Evolutionary conservation across 192 early-diverging fungal genomes (phyloP), one percentile per base, ranked within the genome.

Genomic region (Mortierella hygrophila): DNA sequence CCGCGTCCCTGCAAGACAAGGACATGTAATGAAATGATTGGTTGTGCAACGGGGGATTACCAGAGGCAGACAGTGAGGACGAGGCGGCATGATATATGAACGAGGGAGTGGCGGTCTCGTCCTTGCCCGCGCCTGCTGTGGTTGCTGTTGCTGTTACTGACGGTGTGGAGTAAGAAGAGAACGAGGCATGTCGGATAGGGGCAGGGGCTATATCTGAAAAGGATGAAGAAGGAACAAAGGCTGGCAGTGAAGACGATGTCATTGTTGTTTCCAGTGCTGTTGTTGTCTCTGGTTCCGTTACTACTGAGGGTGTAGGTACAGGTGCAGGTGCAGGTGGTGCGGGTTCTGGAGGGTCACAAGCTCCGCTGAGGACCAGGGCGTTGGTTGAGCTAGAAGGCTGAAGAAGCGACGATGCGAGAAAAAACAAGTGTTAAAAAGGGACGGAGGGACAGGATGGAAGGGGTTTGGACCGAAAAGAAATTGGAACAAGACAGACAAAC

Each of bases 301-400:
- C 69, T 41, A 6, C 42, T 16, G 18, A 20, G 5, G 38, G 26
- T 21, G 7, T 15, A 44, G 7, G 20, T 32, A 4, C 26, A 29
- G 26, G 7, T 63, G 38, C 40, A 35, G 68, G 18, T 40, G 68
- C 40, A 20, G 69, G 69, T 42, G 41, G 63, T 9, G 69, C 26
- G 23, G 47, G 4, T 7, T 83, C 76, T 70, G 54, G 23, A 41
- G 74, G 63, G 40, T 86, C 84, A 10, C 71, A 78, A 18, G 84
- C 84, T 26, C 84, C 84, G 49, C 79, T 78, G 13, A 86, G 74
- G 10, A 79, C 84, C 63, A 86, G 47, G 26, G 84, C 84, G 29
- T 81, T 86, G n/a, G 76, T 68, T 32, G 84, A 81, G 54, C 84
- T 86, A 16, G 84, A 81, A 52, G 84, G 75, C 84, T 86, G 29